Evolutionary conservation across 2,329 filamentous ascomycete genomes (phyloP).

Genomic region (Rhinocladiella mackenziei): DNA sequence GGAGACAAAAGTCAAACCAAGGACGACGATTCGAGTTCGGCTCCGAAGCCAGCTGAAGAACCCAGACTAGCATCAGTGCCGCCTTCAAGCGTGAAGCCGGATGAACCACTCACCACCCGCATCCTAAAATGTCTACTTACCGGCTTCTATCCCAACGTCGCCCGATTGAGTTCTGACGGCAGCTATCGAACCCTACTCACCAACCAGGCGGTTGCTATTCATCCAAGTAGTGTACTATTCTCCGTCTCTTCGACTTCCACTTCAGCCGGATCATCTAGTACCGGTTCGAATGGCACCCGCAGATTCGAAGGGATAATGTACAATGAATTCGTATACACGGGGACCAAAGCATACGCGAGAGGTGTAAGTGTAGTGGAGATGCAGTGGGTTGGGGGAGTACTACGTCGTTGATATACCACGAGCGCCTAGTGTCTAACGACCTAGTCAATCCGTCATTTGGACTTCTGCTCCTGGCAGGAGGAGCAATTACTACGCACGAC

Average conservation of each 20-base stretch:
- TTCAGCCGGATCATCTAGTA: conserved; percentile 1
- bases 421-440: too few relatives aligned
- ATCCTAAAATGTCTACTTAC: conserved; percentile 57
- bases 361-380: conserved; percentile 60
- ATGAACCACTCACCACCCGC: too few relatives aligned
- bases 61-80: not conserved
- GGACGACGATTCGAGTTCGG: too few relatives aligned
- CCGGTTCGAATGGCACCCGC: conserved; percentile 4
- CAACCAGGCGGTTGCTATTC: conserved; percentile 60
- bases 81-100: not conserved
- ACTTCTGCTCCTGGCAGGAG: too few relatives aligned
- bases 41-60: too few relatives aligned
- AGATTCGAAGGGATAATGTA: conserved; percentile 53
- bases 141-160: conserved; percentile 59
- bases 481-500: too few relatives aligned
- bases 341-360: conserved; percentile 58
- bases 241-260: conserved; percentile 2
- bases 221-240: conserved; percentile 36
- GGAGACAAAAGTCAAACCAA: not conserved
- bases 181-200: conserved; percentile 59
- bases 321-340: conserved; percentile 62
- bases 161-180: conserved; percentile 32
- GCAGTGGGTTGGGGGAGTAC: conserved; percentile 55
- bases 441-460: too few relatives aligned
- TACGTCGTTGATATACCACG: too few relatives aligned